Conservation (phyloP, 2,329 filamentous ascomycete species). For the Aspergillus novoparasiticus region DNA sequence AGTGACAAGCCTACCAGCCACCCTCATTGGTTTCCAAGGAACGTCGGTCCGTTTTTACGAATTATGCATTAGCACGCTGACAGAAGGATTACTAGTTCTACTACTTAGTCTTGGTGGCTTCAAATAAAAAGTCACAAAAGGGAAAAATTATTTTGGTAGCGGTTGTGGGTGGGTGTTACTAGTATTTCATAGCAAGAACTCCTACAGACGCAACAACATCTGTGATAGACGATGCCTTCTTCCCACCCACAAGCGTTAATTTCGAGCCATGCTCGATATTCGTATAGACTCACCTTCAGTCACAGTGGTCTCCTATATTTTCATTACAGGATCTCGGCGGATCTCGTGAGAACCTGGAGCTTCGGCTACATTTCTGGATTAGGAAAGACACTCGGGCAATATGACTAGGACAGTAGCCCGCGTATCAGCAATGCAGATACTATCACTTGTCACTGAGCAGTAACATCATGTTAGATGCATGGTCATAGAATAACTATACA, state of each 20-base stretch:
- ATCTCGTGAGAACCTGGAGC: constrained; percentile 14
- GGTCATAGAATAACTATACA: neutral
- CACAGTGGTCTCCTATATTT: neutral
- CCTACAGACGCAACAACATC: neutral
- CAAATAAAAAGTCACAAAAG: neutral
- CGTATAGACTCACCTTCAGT: neutral
- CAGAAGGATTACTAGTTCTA: constrained; percentile 1
- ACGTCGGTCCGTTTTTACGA: constrained; percentile 14
- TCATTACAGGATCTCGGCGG: constrained; percentile 12
- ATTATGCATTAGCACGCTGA: constrained; percentile 11
- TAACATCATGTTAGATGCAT: neutral
- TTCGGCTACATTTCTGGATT: constrained; percentile 27
- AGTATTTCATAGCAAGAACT: neutral
- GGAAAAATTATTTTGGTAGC: neutral
- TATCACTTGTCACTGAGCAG: constrained; percentile 3
- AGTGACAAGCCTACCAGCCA: constrained; percentile 17
- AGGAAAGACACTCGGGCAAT: constrained; percentile 13
- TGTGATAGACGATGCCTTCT: neutral
- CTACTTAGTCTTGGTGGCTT: neutral
- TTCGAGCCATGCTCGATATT: neutral
- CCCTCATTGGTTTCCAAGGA: constrained; percentile 18
- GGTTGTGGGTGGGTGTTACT: neutral
- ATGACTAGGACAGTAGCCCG: neutral
- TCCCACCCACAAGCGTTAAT: neutral
- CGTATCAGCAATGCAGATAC: neutral